phyloP scores from a whole-genome alignment of 768 basidiomycete genomes.

The Cantharellus cinnabarinus region DNA sequence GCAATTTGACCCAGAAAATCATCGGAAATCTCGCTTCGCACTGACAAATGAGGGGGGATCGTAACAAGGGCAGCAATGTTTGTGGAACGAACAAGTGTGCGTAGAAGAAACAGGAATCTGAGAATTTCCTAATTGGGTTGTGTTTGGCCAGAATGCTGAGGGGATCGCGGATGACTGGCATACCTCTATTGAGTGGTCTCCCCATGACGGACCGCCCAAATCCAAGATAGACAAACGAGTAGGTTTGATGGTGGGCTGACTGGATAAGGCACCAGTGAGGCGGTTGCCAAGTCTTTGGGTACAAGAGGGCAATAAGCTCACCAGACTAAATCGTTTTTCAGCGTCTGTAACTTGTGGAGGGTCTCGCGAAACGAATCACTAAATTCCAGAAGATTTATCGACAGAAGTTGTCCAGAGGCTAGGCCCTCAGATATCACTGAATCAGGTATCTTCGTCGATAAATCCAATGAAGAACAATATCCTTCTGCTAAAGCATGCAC shows the following conservation, averaged over 20 bases:
- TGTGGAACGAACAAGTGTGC: constrained; percentile 34
- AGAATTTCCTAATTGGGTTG: constrained; percentile 30
- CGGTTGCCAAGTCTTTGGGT: too few relatives aligned
- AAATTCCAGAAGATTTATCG: background rate
- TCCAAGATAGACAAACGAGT: constrained; percentile 5
- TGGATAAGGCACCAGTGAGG: too few relatives aligned
- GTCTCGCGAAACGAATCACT: too few relatives aligned
- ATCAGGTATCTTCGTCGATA: constrained; percentile 40
- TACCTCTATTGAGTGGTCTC: constrained; percentile 38
- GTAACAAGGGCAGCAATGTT: constrained; percentile 42
- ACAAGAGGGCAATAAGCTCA: too few relatives aligned
- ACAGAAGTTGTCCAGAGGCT: background rate
- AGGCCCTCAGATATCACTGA: constrained; percentile 26
- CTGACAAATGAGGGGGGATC: constrained; percentile 40
- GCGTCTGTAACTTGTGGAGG: too few relatives aligned
- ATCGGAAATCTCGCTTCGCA: constrained; percentile 17
- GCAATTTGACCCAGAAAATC: constrained; percentile 60
- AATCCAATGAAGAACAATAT: constrained; percentile 53
- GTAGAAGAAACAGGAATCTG: constrained; percentile 50
- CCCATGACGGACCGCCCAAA: constrained; percentile 35
- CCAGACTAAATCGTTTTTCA: too few relatives aligned
- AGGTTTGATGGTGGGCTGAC: background rate
- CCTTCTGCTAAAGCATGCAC: constrained; percentile 22
- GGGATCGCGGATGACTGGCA: constrained; percentile 9
- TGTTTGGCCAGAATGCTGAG: background rate